Base-by-base conservation (phyloP, 2,329 filamentous ascomycete species). In the Fusarium secorum region DNA sequence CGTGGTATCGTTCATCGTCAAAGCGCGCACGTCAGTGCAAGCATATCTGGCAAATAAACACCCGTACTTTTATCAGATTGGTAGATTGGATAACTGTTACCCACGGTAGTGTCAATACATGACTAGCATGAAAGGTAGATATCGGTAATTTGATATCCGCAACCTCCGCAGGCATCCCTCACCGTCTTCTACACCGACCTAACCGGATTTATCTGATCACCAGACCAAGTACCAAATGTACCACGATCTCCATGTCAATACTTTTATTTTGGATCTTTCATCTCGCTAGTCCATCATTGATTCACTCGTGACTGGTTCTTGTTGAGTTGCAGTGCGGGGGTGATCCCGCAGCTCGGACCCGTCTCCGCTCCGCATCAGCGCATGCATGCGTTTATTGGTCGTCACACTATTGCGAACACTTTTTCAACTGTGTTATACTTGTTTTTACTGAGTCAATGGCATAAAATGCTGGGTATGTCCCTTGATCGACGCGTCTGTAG, bases 351-450 rank as follows among this genome's bases (percentile, higher is more conserved):
- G 39, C 22, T 36, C 51, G 64, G 64, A 41, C 38, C 63, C 42
- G 42, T 36, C 56, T 63, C 64, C 56, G 64, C 63, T 63, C 64
- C 56, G 64, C 64, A 55, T 60, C 45, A 52, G 24, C 44, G 32
- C 14, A 39, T 26, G n/a, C 28, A 2, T 26, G n/a, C 26, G 36
- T 36, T 28, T 46, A 49, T 35, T 52, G 28, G 22, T n/a, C 18
- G 18, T 17, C 11, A 8, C 8, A 33, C 20, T 20, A 24, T 18
- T 22, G 13, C 6, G 1, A 26, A 5, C 30, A 11, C 44, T 11
- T 20, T 3, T 18, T 13, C 15, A 24, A 7, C 9, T 35, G 26
- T 32, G 7, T 9, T 26, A 20, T 14, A 8, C n/a, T 24, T 33
- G 7, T 18, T 26, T 26, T 15, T n/a, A 1, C 7, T 4, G 7